Conservation (phyloP, 2,329 filamentous ascomycete species). For the Paraconiothyrium sp. region DNA sequence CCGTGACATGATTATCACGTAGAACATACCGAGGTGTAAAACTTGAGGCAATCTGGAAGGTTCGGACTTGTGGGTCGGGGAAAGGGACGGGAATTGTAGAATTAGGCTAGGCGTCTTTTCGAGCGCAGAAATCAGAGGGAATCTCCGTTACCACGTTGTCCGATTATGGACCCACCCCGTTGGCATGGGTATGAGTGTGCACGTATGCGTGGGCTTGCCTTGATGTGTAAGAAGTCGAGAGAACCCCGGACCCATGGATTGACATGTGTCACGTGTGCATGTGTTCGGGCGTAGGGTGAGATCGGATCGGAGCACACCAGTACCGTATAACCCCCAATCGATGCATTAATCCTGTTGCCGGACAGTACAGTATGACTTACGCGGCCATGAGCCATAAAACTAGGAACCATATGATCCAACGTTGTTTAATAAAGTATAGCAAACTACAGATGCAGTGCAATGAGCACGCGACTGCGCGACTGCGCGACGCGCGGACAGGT, state of each 20-base stretch:
- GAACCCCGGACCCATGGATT: neutral
- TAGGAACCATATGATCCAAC: no score
- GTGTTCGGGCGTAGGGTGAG: no score
- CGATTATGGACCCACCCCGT: neutral
- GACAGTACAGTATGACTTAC: neutral
- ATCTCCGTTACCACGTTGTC: conserved; percentile 13
- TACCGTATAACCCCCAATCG: neutral
- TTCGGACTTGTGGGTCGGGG: neutral
- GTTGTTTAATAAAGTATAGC: neutral
- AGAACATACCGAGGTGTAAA: neutral
- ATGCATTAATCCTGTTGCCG: neutral
- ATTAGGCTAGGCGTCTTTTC: conserved; percentile 4
- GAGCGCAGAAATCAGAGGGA: neutral
- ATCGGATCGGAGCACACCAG: neutral
- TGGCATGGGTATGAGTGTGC: neutral
- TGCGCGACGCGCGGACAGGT: neutral
- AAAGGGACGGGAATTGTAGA: conserved; percentile 8
- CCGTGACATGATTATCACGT: neutral
- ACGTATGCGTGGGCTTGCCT: conserved; percentile 4
- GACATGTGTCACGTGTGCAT: no score
- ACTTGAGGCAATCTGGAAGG: neutral
- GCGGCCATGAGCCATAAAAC: neutral
- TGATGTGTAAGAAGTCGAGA: conserved; percentile 2
- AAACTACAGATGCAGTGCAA: neutral
- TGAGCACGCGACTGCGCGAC: neutral